A percentile compares a stretch with the other conserved stretches of the same genome.
Conservation (phyloP, 139 green algal genomes). For the Mesostigma viride region DNA sequence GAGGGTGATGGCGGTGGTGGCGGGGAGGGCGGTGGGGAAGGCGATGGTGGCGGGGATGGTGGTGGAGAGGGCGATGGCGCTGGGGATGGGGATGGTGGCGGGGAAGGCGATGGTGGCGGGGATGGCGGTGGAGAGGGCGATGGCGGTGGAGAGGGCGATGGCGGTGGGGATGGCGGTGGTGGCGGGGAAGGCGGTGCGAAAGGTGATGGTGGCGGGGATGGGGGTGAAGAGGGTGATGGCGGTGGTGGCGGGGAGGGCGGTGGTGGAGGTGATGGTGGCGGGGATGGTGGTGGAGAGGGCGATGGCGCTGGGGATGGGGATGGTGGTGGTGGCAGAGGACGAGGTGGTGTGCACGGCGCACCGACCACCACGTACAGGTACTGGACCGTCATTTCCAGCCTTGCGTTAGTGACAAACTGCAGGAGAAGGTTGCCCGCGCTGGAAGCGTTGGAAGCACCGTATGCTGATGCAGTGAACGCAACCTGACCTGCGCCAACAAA, state of each 20-base stretch:
- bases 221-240: not conserved
- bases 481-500: no score
- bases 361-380: no score
- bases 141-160: not conserved
- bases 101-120: constrained; percentile 10
- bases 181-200: not conserved
- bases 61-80: not conserved
- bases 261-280: not conserved
- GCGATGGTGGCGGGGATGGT: not conserved
- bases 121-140: not conserved
- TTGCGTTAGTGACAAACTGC: no score
- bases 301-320: not conserved
- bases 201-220: not conserved
- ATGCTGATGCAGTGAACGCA: no score
- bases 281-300: not conserved
- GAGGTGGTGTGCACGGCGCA: no score
- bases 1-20: not conserved
- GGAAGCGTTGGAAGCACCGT: no score
- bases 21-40: not conserved
- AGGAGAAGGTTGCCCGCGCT: no score
- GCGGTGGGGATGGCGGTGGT: not conserved
- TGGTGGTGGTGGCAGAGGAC: not conserved
- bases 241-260: not conserved
- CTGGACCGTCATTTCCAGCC: no score
- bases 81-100: not conserved